Evolutionary conservation across 192 early-diverging fungal genomes (phyloP), one percentile per base, ranked within the genome.

Genomic region (Coemansia sp.): DNA sequence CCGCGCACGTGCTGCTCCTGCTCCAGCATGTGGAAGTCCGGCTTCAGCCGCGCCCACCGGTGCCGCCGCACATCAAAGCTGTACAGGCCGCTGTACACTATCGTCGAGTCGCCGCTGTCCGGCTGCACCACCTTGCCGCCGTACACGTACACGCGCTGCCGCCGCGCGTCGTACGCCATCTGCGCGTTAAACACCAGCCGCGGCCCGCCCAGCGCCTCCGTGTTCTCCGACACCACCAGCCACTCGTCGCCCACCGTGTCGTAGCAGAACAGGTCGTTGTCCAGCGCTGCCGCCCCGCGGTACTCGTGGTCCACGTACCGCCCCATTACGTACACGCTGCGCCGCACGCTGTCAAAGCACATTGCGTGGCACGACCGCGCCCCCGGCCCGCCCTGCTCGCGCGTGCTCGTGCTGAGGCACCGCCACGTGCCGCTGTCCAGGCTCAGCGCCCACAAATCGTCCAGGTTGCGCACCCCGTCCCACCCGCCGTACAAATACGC

Each of bases 401-500:
- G 60, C 4, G 94, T 94, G 60, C 94, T 87, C 26, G 64, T 35
- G 63, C 86, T 88, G 20, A 97, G 79, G 39, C 88, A 82, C 12
- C 58, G 79, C 95, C 95, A 97, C 42, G 63, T 68, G 10, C 77
- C 59, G 0, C 67, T 62, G 12, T 75, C 63, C 17, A 88, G 79
- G 47, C 83, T 74, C 48, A 81, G 90, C 35, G 66, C 73, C 96
- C 96, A 98, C 58, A 98, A 87, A 67, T 98, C 96, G 7, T 85
- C 76, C 42, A 97, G 67, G 54, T 95, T 91, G 23, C 81, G 78
- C 10, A 80, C 67, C 5, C 96, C 96, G 79, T 94, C 86, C 93
- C 93, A 98, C 5, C 96, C 96, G 15, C 94, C 96, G 66, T 92
- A 87, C 27, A 98, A 65, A 60, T 95, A 98, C 8, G 93, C 84